Base-by-base conservation (phyloP, 768 basidiomycete genomes). In the Panaeolus papilionaceus region DNA sequence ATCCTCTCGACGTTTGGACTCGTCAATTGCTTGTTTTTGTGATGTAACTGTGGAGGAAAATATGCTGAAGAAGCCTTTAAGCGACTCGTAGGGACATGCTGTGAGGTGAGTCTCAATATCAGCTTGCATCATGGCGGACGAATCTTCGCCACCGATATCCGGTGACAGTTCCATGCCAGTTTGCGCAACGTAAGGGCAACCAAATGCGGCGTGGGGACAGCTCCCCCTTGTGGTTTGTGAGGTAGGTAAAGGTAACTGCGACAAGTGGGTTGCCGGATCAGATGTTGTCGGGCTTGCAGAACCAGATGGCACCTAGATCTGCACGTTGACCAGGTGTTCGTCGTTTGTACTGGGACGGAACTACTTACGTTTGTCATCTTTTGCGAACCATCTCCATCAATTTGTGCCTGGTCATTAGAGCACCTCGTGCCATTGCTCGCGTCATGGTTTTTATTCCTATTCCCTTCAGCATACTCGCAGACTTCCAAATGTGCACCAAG, bases 61-160 rank as follows among this genome's bases (percentile, higher is more conserved):
- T 33, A 58, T 16, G 9, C n/a, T 16, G 54, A 58, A 58, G 75
- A 90, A 89, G 38, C 85, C 88, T 71, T 87, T 87, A 71, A 92
- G 81, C 4, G 81, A 79, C 72, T 89, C 88, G 72, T 90, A 91
- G 7, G 88, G 76, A 72, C 90, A 91, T 0, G 77, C 69, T 7
- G 42, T 23, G 7, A 75, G 62, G 42, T 72, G 69, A 51, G n/a
- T 38, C 28, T 58, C 33, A 51, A 66, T 28, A 49, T 54, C 11
- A 66, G 44, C 37, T 61, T 42, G 8, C 84, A 82, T 9, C 80
- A 58, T 58, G 71, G 6, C 89, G 89, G 8, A 70, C 78, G 86
- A 88, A 89, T 16, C 79, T 71, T 74, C 89, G 89, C 37, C 90
- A 89, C 67, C 84, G 72, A 2, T 76, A 65, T 39, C 76, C 77